Evolutionary conservation across 768 basidiomycete genomes (phyloP).

Genomic region (Mycena capillaripes): DNA sequence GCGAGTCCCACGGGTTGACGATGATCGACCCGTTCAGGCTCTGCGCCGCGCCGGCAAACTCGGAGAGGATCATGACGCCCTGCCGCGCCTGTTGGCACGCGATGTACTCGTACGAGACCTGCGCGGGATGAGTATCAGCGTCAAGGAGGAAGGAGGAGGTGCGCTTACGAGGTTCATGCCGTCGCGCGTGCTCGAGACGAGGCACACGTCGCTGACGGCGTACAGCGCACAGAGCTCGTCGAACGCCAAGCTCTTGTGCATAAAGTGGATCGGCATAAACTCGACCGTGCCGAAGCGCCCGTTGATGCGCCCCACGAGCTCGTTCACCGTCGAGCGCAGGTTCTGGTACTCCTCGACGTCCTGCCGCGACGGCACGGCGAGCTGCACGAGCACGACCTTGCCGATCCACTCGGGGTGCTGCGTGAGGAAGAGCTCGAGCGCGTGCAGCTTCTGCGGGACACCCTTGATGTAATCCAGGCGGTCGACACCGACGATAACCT

Average conservation of each 20-base stretch:
- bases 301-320: slow-evolving; percentile 98
- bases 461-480: slow-evolving; percentile 99
- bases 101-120: slow-evolving; percentile 99
- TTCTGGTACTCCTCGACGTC: slow-evolving; percentile 99
- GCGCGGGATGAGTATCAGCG: slow-evolving; percentile 32
- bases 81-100: slow-evolving; percentile 94
- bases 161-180: slow-evolving; percentile 97
- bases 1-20: slow-evolving; percentile 99
- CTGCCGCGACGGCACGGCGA: slow-evolving; percentile 97
- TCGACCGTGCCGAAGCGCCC: slow-evolving; percentile 99
- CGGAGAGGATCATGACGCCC: slow-evolving; percentile 97
- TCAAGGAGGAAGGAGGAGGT: neutral
- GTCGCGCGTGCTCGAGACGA: slow-evolving; percentile 95
- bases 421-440: slow-evolving; percentile 94
- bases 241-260: slow-evolving; percentile 95
- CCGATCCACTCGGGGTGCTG: slow-evolving; percentile 99
- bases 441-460: slow-evolving; percentile 97
- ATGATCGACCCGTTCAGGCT: slow-evolving; percentile 95
- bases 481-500: slow-evolving; percentile 98
- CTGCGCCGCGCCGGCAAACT: slow-evolving; percentile 98
- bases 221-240: slow-evolving; percentile 99
- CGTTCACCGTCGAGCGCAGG: slow-evolving; percentile 94
- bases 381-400: slow-evolving; percentile 96
- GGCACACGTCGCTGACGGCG: slow-evolving; percentile 95
- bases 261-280: slow-evolving; percentile 99